Evolutionary conservation across 2,329 filamentous ascomycete species (phyloP).

Genomic region (Xylariomycetidae sp.): DNA sequence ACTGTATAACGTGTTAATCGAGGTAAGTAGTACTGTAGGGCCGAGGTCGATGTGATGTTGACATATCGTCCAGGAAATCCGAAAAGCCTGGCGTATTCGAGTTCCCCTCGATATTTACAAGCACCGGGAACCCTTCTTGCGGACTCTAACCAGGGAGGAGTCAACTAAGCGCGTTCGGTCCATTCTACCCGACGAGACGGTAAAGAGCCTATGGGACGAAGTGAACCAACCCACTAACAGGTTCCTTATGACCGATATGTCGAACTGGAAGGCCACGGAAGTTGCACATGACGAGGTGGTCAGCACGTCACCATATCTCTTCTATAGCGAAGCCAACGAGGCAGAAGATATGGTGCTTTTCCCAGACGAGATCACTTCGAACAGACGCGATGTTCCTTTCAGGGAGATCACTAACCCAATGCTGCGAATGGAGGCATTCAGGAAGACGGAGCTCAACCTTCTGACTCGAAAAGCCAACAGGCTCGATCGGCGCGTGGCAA

Average conservation of each 20-base stretch:
- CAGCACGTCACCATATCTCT: conserved; percentile 8
- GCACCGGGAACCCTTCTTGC: conserved; percentile 19
- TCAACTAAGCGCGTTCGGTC: conserved; percentile 22
- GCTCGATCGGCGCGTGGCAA: conserved; percentile 2
- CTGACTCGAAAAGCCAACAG: conserved; percentile 1
- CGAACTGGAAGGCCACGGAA: conserved; percentile 7
- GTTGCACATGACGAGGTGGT: conserved; percentile 2
- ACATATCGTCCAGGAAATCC: conserved; percentile 19
- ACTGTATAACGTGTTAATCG: conserved; percentile 16
- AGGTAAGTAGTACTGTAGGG: conserved; percentile 8
- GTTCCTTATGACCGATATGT: conserved; percentile 10
- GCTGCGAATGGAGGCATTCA: conserved; percentile 18
- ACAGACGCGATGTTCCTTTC: conserved; percentile 18
- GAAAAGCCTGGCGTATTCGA: conserved; percentile 21
- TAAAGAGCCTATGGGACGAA: conserved; percentile 20
- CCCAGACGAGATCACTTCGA: conserved; percentile 14
- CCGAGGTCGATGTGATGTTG: conserved; percentile 1
- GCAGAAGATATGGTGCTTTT: conserved; percentile 24
- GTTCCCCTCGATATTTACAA: conserved; percentile 19
- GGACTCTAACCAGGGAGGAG: conserved; percentile 19
- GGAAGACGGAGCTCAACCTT: conserved; percentile 1
- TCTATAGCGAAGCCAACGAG: conserved; percentile 24
- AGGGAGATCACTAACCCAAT: conserved; percentile 23
- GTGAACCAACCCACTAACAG: conserved; percentile 14
- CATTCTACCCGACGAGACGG: conserved; percentile 19